phyloP scores from a whole-genome alignment of 2,329 filamentous ascomycete species.

The Fusarium sacchari region DNA sequence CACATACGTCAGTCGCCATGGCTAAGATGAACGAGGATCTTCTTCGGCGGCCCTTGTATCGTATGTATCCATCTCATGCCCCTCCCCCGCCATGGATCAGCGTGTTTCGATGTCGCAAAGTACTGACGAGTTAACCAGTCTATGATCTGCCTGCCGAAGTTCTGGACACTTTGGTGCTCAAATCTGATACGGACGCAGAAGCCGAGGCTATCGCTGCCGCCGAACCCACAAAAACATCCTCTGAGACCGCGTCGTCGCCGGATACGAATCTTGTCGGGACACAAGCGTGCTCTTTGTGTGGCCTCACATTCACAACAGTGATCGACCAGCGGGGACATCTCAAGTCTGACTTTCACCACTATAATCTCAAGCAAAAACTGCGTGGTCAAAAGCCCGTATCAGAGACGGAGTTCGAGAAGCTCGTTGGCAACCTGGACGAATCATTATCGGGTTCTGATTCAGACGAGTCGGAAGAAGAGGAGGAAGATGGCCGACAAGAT shows the following conservation, averaged over 20 bases:
- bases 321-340: conserved; percentile 87
- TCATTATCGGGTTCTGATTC: conserved; percentile 89
- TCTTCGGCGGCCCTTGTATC: conserved; percentile 62
- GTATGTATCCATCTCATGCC: conserved; percentile 45
- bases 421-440: conserved; percentile 88
- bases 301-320: conserved; percentile 74
- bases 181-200: conserved; percentile 46
- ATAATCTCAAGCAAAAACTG: conserved; percentile 93
- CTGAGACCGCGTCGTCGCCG: conserved; percentile 40
- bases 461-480: conserved; percentile 75
- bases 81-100: conserved; percentile 20
- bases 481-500: conserved; percentile 66
- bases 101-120: conserved; percentile 1
- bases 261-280: conserved; percentile 64
- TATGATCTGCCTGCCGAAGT: conserved; percentile 85
- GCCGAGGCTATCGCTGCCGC: conserved; percentile 29
- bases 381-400: conserved; percentile 76
- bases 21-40: conserved; percentile 58
- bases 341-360: conserved; percentile 90
- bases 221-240: conserved; percentile 36
- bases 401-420: conserved; percentile 85
- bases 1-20: conserved; percentile 39
- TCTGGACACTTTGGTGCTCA: conserved; percentile 70
- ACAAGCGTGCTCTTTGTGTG: conserved; percentile 85
- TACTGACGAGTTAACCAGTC: conserved; percentile 59